These are phyloP conservation scores for Protomyces macrosporus DNA, from an alignment of 1,139 yeast species.

Conservation along the genomic window DNA sequence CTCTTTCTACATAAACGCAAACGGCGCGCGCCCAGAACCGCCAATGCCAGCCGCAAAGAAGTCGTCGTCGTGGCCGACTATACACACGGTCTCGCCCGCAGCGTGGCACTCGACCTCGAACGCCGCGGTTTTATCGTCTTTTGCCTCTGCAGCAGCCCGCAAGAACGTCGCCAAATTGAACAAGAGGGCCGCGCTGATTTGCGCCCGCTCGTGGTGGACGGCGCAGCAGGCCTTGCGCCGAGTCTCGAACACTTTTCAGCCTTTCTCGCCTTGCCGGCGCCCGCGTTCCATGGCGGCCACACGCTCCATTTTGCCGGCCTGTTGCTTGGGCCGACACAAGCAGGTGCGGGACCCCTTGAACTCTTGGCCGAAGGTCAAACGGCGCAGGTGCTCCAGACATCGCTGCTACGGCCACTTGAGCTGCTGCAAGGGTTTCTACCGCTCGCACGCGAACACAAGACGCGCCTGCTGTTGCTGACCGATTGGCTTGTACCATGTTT, in stretches of 20 bases:
- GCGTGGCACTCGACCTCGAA: constrained; percentile 17
- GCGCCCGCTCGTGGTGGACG: constrained; percentile 7
- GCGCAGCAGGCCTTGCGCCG: neutral
- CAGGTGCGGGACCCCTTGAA: constrained; percentile 12
- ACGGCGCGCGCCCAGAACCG: constrained; percentile 19
- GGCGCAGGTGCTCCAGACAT: neutral
- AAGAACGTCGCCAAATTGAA: constrained; percentile 15
- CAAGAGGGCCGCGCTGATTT: constrained; percentile 23
- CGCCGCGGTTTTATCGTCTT: constrained; percentile 22
- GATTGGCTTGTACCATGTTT: constrained; percentile 19
- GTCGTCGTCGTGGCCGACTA: constrained; percentile 9
- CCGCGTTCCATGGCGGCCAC: constrained; percentile 22
- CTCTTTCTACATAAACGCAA: constrained; percentile 2
- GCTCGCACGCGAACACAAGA: constrained; percentile 17
- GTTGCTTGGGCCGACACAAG: constrained; percentile 7
- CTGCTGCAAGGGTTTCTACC: constrained; percentile 18
- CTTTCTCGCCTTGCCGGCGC: constrained; percentile 18
- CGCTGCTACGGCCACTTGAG: constrained; percentile 7
- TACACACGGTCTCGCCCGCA: constrained; percentile 1
- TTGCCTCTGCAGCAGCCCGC: constrained; percentile 10
- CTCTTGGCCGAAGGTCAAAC: constrained; percentile 7
- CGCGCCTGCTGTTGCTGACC: constrained; percentile 15
- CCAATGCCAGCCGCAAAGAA: constrained; percentile 22
- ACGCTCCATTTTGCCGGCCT: constrained; percentile 22
- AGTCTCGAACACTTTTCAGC: constrained; percentile 14